A percentile compares a stretch with the other conserved stretches of the same genome.
Evolutionary conservation across 768 basidiomycete species (phyloP).

Genomic region (Serendipita indica): DNA sequence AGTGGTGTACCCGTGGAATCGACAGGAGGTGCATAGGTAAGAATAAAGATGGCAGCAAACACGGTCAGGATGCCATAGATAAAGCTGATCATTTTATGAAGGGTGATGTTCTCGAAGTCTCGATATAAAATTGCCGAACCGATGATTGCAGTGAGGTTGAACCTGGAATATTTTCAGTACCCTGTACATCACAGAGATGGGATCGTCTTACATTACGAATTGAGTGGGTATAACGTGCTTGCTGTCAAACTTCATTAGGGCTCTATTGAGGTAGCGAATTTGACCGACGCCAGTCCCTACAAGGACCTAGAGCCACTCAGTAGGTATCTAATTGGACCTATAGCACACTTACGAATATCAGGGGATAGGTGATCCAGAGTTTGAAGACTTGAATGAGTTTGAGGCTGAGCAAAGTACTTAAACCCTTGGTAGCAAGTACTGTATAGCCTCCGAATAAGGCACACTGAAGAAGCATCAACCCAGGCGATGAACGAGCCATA

Average conservation of each 20-base stretch:
- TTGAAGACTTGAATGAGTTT: conserved; percentile 64
- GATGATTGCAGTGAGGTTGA: conserved; percentile 82
- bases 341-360: conserved; percentile 41
- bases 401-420: conserved; percentile 71
- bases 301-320: conserved; percentile 40
- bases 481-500: not conserved
- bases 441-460: conserved; percentile 59
- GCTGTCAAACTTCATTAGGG: conserved; percentile 84
- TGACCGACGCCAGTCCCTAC: conserved; percentile 64
- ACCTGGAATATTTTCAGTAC: conserved; percentile 21
- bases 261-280: conserved; percentile 70
- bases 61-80: conserved; percentile 80
- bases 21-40: conserved; percentile 46
- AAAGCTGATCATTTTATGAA: conserved; percentile 73
- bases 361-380: conserved; percentile 71
- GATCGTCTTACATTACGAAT: conserved; percentile 58
- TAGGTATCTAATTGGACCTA: conserved; percentile 21
- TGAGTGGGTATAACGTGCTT: conserved; percentile 90
- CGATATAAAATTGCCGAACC: conserved; percentile 90
- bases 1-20: conserved; percentile 13
- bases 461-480: not conserved
- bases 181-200: too few species aligned
- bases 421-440: conserved; percentile 82
- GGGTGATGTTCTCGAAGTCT: conserved; percentile 72
- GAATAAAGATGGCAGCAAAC: conserved; percentile 77